Conservation (phyloP, 2,329 filamentous ascomycete species). For the Incumbomyces delicatus region DNA sequence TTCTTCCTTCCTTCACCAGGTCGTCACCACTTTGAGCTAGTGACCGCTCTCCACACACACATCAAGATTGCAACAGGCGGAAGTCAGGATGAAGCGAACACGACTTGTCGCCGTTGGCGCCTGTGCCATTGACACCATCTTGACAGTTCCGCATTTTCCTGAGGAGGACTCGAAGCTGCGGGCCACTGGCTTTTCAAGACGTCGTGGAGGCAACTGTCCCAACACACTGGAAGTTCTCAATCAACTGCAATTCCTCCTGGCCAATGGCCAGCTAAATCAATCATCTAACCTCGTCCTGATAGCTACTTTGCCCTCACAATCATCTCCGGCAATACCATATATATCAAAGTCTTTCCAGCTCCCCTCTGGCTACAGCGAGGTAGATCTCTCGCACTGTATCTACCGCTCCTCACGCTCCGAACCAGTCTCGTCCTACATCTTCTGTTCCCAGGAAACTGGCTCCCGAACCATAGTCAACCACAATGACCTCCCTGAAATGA, state of each 20-base stretch:
- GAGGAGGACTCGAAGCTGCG: constrained; percentile 64
- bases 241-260: constrained; percentile 41
- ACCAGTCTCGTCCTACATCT: constrained; percentile 59
- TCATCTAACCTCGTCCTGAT: constrained; percentile 28
- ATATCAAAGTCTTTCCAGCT: constrained; percentile 47
- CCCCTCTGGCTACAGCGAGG: constrained; percentile 9
- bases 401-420: constrained; percentile 46
- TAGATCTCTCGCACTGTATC: constrained; percentile 49
- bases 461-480: constrained; percentile 63
- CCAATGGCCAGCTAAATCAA: background rate
- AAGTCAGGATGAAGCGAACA: background rate
- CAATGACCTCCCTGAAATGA: constrained; percentile 61
- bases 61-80: too few relatives aligned
- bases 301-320: constrained; percentile 43
- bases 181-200: constrained; percentile 47
- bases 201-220: constrained; percentile 63
- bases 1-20: too few relatives aligned
- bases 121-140: constrained; percentile 59
- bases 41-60: too few relatives aligned
- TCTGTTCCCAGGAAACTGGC: constrained; percentile 49
- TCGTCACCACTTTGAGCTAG: too few relatives aligned
- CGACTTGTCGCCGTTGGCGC: constrained; percentile 52
- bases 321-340: constrained; percentile 42
- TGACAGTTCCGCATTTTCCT: constrained; percentile 55
- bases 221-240: constrained; percentile 63